Conservation (phyloP, 2,329 filamentous ascomycete genomes). For the Penicillium sp. region DNA sequence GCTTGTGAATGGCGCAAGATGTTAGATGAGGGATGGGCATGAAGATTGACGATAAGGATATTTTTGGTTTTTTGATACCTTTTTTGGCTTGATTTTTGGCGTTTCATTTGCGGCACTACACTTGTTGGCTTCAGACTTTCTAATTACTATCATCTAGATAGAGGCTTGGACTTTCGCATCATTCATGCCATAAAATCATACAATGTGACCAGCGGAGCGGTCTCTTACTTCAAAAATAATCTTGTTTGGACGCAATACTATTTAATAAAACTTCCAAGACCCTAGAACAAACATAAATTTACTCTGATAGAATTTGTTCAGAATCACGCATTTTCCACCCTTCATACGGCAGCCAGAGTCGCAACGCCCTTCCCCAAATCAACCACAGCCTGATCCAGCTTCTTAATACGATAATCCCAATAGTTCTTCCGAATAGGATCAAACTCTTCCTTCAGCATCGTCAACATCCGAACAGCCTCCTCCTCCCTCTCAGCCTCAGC, state of each 20-base stretch:
- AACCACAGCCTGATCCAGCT: slow-evolving; percentile 22
- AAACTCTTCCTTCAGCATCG: slow-evolving; percentile 76
- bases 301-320: not conserved
- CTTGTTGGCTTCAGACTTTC: not conserved
- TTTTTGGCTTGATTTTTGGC: slow-evolving; percentile 3
- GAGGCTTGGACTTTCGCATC: not conserved
- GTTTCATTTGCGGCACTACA: slow-evolving; percentile 3
- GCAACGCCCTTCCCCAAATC: not conserved
- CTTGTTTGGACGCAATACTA: not conserved
- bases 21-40: slow-evolving; percentile 42
- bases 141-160: not conserved
- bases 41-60: slow-evolving; percentile 9
- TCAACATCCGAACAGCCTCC: slow-evolving; percentile 67
- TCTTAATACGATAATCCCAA: slow-evolving; percentile 73
- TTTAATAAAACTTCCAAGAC: not conserved
- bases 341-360: not conserved
- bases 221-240: not conserved
- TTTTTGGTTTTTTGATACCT: slow-evolving; percentile 5
- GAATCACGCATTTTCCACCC: not conserved
- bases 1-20: slow-evolving; percentile 57
- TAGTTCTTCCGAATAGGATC: slow-evolving; percentile 89
- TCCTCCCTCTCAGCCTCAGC: slow-evolving; percentile 42
- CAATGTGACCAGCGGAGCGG: not conserved
- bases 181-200: not conserved
- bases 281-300: too few relatives aligned